Base-by-base conservation (phyloP, 768 basidiomycete species). In the Amanita muscaria region DNA sequence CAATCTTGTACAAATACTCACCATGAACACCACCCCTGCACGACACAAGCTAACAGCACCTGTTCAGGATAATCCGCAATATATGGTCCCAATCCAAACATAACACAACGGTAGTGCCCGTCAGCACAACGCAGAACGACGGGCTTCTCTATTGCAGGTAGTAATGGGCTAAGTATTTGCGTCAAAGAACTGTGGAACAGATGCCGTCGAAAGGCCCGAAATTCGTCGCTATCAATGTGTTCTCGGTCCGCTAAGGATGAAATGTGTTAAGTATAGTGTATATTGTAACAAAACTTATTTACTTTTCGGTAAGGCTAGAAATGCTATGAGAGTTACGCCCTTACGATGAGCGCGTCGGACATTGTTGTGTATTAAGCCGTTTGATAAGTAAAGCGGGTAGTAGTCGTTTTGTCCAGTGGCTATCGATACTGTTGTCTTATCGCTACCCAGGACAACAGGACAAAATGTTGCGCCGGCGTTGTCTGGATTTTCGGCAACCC, bases 41-140 rank as follows among this genome's bases (percentile, higher is more conserved):
- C 57, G 31, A 65, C 51, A 29, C 62, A 55, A 2, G 62, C 53
- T 0, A 67, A 44, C 2, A 62, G 38, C 1, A 49, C 55, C 46
- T 67, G 64, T 42, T 69, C 64, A 0, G 63, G 66, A 40, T 69
- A 68, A 43, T 69, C 64, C 0, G 64, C 64, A 46, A 69, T 67
- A 33, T 64, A 64, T 1, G 64, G 57, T 2, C 59, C 62, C 5
- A 69, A 40, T 1, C 53, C 55, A 50, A 60, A 68, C 10, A 65
- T 55, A 9, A 45, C 54, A 9, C 51, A 42, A 1, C 46, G 51
- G 40, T 47, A 64, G 42, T 63, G 55, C 0, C 62, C 55, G 51
- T 69, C 64, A 2, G 46, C 44, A 41, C 54, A 68, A 0, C 35
- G 32, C 0, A 49, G 33, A 7, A 68, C 45, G 16, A 51, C 39